phyloP scores from a whole-genome alignment of 768 basidiomycete genomes.

The Leucosporidium creatinivorum region DNA sequence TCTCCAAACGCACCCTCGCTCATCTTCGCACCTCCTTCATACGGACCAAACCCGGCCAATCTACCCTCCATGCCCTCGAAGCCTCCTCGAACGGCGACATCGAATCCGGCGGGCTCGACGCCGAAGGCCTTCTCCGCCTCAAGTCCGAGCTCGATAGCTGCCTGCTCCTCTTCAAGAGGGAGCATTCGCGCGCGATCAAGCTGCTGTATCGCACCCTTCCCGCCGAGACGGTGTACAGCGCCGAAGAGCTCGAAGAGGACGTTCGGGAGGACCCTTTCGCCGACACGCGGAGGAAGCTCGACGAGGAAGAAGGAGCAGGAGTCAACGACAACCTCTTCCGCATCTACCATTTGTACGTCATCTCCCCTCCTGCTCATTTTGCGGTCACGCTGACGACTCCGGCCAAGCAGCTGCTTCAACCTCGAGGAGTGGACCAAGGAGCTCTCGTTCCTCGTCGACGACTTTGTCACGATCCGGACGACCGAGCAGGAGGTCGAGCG shows the following conservation, averaged over 20 bases:
- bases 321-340: conserved; percentile 34
- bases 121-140: conserved; percentile 27
- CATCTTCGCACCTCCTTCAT: conserved; percentile 23
- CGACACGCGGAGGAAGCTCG: neutral
- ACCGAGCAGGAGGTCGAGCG: conserved; percentile 49
- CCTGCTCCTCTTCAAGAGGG: conserved; percentile 37
- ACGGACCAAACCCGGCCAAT: neutral
- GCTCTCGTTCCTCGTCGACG: conserved; percentile 69
- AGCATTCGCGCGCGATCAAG: conserved; percentile 35
- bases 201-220: conserved; percentile 22
- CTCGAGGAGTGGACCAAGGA: conserved; percentile 89
- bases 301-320: neutral
- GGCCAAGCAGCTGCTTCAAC: conserved; percentile 95
- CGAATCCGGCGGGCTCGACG: neutral
- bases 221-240: conserved; percentile 15
- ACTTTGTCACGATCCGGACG: conserved; percentile 69
- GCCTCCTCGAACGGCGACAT: conserved; percentile 1
- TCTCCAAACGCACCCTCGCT: conserved; percentile 4
- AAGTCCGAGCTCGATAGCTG: conserved; percentile 34
- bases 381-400: conserved; percentile 36
- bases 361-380: no score
- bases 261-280: conserved; percentile 4
- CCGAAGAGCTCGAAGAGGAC: neutral
- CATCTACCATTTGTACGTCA: conserved; percentile 30
- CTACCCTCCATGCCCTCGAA: neutral